phyloP scores from a whole-genome alignment of 441 rosid genomes.

The Eruca vesicaria region DNA sequence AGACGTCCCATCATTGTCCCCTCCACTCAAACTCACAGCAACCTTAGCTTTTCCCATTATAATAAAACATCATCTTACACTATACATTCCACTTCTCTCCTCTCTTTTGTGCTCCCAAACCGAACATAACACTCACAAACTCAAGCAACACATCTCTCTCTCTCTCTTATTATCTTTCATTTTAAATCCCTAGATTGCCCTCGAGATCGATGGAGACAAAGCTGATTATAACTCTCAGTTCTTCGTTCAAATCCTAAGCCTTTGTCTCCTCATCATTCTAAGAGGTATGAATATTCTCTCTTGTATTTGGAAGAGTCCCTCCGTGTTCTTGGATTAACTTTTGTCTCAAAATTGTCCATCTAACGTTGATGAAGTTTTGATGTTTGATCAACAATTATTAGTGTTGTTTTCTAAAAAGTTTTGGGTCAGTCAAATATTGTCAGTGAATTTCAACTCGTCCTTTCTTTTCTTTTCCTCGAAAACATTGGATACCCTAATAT shows the following conservation, averaged over 20 bases:
- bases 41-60: slow-evolving; percentile 58
- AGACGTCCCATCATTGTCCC: slow-evolving; percentile 56
- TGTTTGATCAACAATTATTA: slow-evolving; percentile 20
- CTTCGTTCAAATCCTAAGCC: slow-evolving; percentile 22
- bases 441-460: neutral
- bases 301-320: neutral
- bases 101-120: slow-evolving; percentile 35
- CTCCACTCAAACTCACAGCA: slow-evolving; percentile 41
- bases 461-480: neutral
- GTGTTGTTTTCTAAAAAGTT: neutral
- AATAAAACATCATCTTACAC: slow-evolving; percentile 46
- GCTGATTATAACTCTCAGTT: slow-evolving; percentile 12
- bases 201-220: slow-evolving; percentile 19
- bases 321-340: neutral
- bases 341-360: neutral
- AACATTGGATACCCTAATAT: slow-evolving; percentile 25
- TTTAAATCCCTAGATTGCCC: neutral
- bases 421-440: slow-evolving; percentile 8
- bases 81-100: slow-evolving; percentile 31
- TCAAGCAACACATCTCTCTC: slow-evolving; percentile 21
- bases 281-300: neutral
- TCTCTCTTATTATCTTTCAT: slow-evolving; percentile 24
- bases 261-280: slow-evolving; percentile 10
- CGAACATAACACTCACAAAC: slow-evolving; percentile 32
- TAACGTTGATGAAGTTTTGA: slow-evolving; percentile 8